Evolutionary conservation across 805 yeast species (phyloP), one percentile per base, ranked within the genome.

Genomic region (Aciculoconidium aculeatum): DNA sequence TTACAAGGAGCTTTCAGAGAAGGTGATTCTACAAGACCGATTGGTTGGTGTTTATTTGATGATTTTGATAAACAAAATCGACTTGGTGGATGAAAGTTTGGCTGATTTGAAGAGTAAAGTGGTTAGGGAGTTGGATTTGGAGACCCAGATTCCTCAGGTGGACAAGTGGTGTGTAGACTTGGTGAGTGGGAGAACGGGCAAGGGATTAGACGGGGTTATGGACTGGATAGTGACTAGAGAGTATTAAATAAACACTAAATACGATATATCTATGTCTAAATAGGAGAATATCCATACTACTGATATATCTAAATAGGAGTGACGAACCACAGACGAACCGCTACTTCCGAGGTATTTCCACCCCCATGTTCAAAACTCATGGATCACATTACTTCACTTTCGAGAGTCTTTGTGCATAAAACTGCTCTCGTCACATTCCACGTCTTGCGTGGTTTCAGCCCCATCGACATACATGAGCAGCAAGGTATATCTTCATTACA

Each of bases 31-130:
- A 17, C 88, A 80, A 44, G 90, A 83, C 38, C 65, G 80, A 25
- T 58, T 87, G n/a, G 54, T 65, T 2, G 92, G 92, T 1, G 68
- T 80, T 9, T 76, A 74, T 13, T 57, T 88, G n/a, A 53, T 81
- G 18, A 63, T 88, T 1, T 56, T 80, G 36, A 64, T 86, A 28
- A 88, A 90, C 58, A 88, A 88, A 49, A 58, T 77, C 17, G 97
- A 88, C 44, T 42, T 77, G 13, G 48, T 75, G 5, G 46, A 42
- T 0, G 53, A 53, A 3, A 45, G 44, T 22, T 39, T 27, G 12
- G 27, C 21, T 13, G 19, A 9, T 5, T 23, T 33, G 10, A 24
- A 17, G 21, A n/a, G 18, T 8, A 19, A 22, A 12, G 47, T 47
- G 11, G 29, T 27, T 4, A 35, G 42, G 2, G 21, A 37, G 11